phyloP scores from a whole-genome alignment of 2,329 filamentous ascomycete species.

The Sporothrix sp. region DNA sequence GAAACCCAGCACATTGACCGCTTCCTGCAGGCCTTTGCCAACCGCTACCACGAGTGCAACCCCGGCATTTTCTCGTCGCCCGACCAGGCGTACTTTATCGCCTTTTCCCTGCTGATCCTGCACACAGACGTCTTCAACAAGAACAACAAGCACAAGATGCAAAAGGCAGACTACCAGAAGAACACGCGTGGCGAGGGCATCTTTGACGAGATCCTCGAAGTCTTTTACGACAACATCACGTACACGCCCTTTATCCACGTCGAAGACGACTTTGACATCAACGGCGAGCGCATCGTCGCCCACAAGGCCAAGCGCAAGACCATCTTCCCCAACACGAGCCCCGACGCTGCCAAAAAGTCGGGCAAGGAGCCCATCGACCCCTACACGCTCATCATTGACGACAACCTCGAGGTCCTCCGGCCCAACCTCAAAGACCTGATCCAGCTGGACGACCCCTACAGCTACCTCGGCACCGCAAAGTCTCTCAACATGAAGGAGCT shows the following conservation, averaged over 20 bases:
- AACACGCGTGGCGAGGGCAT: slow-evolving; percentile 88
- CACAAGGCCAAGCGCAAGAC: slow-evolving; percentile 63
- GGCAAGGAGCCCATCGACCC: slow-evolving; percentile 85
- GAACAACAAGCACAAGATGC: slow-evolving; percentile 99
- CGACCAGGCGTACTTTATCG: slow-evolving; percentile 96
- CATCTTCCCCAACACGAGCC: slow-evolving; percentile 54
- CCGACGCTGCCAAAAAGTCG: slow-evolving; percentile 54
- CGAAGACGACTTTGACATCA: slow-evolving; percentile 79
- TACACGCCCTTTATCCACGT: slow-evolving; percentile 98
- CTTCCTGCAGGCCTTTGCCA: slow-evolving; percentile 86
- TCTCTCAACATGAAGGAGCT: slow-evolving; percentile 70
- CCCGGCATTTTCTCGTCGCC: slow-evolving; percentile 85
- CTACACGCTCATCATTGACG: slow-evolving; percentile 87
- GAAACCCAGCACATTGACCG: slow-evolving; percentile 98
- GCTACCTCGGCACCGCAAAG: slow-evolving; percentile 68
- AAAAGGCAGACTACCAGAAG: slow-evolving; percentile 87
- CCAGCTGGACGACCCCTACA: slow-evolving; percentile 84
- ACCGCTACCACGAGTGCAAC: slow-evolving; percentile 96
- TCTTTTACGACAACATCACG: slow-evolving; percentile 96
- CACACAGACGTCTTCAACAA: slow-evolving; percentile 99
- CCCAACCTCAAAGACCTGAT: slow-evolving; percentile 89
- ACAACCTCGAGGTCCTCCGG: slow-evolving; percentile 70
- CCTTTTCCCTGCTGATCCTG: slow-evolving; percentile 90
- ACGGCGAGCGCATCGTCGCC: slow-evolving; percentile 60
- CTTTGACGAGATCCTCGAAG: slow-evolving; percentile 86